These are phyloP conservation scores for Penicillium goetzii DNA, from an alignment of 495 filamentous ascomycete species.

Conservation along the genomic window DNA sequence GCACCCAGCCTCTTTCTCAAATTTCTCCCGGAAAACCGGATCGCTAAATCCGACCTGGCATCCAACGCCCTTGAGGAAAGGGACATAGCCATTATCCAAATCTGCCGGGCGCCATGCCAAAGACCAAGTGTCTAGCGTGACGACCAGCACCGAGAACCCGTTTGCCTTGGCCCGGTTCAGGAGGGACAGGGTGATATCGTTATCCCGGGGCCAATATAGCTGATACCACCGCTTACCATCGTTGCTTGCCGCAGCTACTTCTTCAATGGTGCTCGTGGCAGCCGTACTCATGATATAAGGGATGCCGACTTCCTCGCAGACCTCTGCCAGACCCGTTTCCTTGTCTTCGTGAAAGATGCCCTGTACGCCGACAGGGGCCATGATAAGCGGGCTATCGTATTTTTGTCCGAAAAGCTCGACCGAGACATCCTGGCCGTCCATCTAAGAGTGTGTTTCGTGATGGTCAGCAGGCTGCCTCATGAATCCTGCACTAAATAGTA, in stretches of 20 bases:
- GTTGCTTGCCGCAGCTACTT: slow-evolving; percentile 50
- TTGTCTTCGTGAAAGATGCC: slow-evolving; percentile 58
- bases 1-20: slow-evolving; percentile 48
- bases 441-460: slow-evolving; percentile 24
- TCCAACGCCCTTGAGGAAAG: slow-evolving; percentile 50
- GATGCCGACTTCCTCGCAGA: slow-evolving; percentile 56
- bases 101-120: slow-evolving; percentile 63
- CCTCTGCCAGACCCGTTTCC: slow-evolving; percentile 56
- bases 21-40: slow-evolving; percentile 63
- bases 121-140: slow-evolving; percentile 49
- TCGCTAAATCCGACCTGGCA: slow-evolving; percentile 55
- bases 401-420: slow-evolving; percentile 61
- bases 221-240: slow-evolving; percentile 62
- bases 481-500: neutral
- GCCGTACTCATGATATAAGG: slow-evolving; percentile 62
- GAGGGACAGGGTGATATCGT: slow-evolving; percentile 61
- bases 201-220: slow-evolving; percentile 68
- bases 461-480: slow-evolving; percentile 1
- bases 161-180: slow-evolving; percentile 62
- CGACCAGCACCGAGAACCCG: slow-evolving; percentile 51
- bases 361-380: slow-evolving; percentile 65
- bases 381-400: slow-evolving; percentile 54
- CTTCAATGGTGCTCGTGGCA: slow-evolving; percentile 58
- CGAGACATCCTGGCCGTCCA: slow-evolving; percentile 53
- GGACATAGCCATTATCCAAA: slow-evolving; percentile 64